Base-by-base conservation (phyloP, 257 asterid species). In the Petunia axillaris region DNA sequence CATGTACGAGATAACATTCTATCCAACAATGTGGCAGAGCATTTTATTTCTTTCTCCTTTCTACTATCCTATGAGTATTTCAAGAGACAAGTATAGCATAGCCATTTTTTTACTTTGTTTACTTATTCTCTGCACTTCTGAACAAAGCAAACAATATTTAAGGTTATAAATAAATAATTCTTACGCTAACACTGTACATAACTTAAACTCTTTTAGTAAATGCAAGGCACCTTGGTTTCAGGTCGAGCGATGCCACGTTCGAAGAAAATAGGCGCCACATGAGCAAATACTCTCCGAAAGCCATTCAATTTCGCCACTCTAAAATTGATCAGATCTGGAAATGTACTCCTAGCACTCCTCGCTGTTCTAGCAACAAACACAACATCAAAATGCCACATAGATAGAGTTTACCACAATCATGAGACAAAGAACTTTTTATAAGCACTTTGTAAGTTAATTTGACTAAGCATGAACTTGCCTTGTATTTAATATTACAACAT, bases 271-370 rank as follows among this genome's bases (percentile, higher is more conserved):
- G 99, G 98, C 64, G 98, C 98, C 57, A 67, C 91, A 48, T 96
- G 98, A 85, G 96, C 98, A 83, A 96, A 96, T 77, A 91, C 96
- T 73, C 99, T 89, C 46, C 98, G 91, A 78, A 96, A 96, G 39
- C 97, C 98, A 81, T 82, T 89, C 94, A 96, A 62, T 85, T 91
- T 93, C 8, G 91, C 98, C 8, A 89, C 75, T 88, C 97, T 89
- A 88, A 96, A 96, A 89, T 91, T 91, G 15, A 96, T 91, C 91
- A 96, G 84, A 81, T 91, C 89, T 10, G 99, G 99, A 83, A 96
- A 96, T 38, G 98, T 96, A 87, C 97, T 94, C 91, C 97, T 88
- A 16, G 99, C 99, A 80, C 99, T 96, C 88, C 83, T 87, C 87
- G 93, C 98, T 94, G 89, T 75, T 79, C 77, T 62, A 77, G 58